phyloP scores from a whole-genome alignment of 495 filamentous ascomycete genomes.

The Rhizodiscina lignyota region DNA sequence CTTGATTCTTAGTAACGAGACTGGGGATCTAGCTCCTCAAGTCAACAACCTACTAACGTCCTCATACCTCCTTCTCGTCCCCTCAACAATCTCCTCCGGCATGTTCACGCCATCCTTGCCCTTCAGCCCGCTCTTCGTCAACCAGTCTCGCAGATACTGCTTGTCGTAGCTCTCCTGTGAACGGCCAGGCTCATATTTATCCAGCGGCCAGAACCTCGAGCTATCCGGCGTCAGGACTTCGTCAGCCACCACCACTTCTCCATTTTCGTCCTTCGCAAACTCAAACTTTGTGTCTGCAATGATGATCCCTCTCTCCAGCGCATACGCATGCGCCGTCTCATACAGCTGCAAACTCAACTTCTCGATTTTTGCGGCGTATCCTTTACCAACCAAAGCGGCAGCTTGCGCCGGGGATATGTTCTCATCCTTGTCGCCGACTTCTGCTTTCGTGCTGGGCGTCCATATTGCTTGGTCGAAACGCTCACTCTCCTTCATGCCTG shows the following conservation, averaged over 20 bases:
- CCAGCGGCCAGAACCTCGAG: slow-evolving; percentile 76
- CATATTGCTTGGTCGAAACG: slow-evolving; percentile 57
- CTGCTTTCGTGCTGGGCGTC: slow-evolving; percentile 84
- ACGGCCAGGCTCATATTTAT: slow-evolving; percentile 51
- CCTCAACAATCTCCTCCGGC: slow-evolving; percentile 43
- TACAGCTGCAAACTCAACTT: slow-evolving; percentile 57
- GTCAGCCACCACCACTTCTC: slow-evolving; percentile 59
- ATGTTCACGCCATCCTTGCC: slow-evolving; percentile 52
- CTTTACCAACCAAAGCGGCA: slow-evolving; percentile 49
- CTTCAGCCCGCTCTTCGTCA: slow-evolving; percentile 52
- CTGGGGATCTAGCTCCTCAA: too few relatives aligned
- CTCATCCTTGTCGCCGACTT: slow-evolving; percentile 68
- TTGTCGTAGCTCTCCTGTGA: slow-evolving; percentile 82
- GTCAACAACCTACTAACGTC: slow-evolving; percentile 60
- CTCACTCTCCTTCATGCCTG: slow-evolving; percentile 55
- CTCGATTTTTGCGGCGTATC: slow-evolving; percentile 61
- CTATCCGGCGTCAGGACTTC: slow-evolving; percentile 65
- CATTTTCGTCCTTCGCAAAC: slow-evolving; percentile 55
- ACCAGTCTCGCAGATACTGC: slow-evolving; percentile 80
- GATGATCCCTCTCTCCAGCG: slow-evolving; percentile 64
- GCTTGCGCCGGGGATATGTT: slow-evolving; percentile 72
- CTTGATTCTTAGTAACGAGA: too few relatives aligned
- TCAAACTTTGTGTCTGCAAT: slow-evolving; percentile 86
- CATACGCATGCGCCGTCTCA: slow-evolving; percentile 49
- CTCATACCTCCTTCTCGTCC: slow-evolving; percentile 47